Evolutionary conservation across 257 asterid genomes (phyloP), one percentile per base, ranked within the genome.

Genomic region (Vinca minor): DNA sequence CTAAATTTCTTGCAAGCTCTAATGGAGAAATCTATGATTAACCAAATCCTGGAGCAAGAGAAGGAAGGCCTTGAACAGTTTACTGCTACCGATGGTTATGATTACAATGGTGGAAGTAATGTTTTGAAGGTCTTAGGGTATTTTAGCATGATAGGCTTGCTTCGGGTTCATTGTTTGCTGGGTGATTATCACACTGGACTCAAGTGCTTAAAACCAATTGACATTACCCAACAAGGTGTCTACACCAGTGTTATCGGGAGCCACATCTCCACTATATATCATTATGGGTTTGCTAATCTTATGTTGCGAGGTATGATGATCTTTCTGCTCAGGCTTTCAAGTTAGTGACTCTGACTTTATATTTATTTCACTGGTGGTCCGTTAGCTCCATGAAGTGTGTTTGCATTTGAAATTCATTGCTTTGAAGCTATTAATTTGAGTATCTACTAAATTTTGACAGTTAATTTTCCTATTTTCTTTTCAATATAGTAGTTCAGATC

Each of bases 161-260:
- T 89, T 31, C 83, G 99, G 73, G 99, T 93, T 63, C 99, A 93
- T 73, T 93, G 99, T 79, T 76, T 87, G 85, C 76, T 89, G 86
- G 99, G 99, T 72, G 97, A 93, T 83, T 93, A 93, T 74, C 96
- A 84, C 71, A 89, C 99, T 63, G 97, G 96, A 49, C 81, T 89
- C 63, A 93, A 89, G 77, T 87, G 97, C 85, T 69, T 89, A 34
- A 81, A 71, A 68, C 96, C 99, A 34, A 84, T 93, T 71, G 97
- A 93, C 81, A 85, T 80, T 68, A 87, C 78, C 74, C 95, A 85
- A 67, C 95, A 85, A 82, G 97, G 99, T 39, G 95, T 93, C 42
- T 89, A 82, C 76, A 84, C 89, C 47, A 83, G 76, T 72, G 96
- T 93, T 66, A 93, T 93, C 61, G 99, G 97, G 50, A 89, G 99